Evolutionary conservation across 176 grass and related monocot genomes (phyloP), one percentile per base, ranked within the genome.

Genomic region (Bromus sterilis): DNA sequence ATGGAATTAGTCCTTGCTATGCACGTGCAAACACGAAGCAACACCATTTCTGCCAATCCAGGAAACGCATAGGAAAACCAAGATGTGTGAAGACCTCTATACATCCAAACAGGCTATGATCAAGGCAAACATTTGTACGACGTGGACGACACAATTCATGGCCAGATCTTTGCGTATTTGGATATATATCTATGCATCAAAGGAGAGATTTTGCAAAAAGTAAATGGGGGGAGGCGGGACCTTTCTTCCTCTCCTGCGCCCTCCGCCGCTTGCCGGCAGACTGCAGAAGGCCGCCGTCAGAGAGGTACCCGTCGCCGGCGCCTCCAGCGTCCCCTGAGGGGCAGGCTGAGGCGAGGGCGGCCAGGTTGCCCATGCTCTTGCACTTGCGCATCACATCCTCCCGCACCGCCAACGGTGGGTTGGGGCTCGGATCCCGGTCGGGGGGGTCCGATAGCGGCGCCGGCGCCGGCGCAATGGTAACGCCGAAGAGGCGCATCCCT

Each of bases 351-450:
- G 77, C 85, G 11, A 73, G 42, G 26, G 89, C 74, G 26, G 74
- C 82, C 59, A 91, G 90, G 48, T 91, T 91, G 61, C 90, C 67
- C 90, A 86, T 91, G 82, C 90, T 91, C 67, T 88, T 91, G 42
- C 86, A 86, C 82, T 91, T 91, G 78, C 90, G 86, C 82, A 91
- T 91, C 83, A 85, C 90, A 36, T 86, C 86, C 86, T 91, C 86
- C 82, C 56, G 81, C 78, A 39, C 85, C 44, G 81, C 71, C 72
- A 85, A 23, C 78, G 73, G 72, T 26, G 65, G 78, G 34, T 71
- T 77, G 42, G 57, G 73, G 46, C 88, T 86, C 65, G 79, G 79
- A 86, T 81, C 64, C 72, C 85, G 81, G 44, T 66, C 79, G 3
- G 30, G 62, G 10, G 71, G 64, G 72, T 87, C 85, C 34, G 23